A percentile compares a stretch with the other conserved stretches of the same genome.
phyloP scores from a whole-genome alignment of 148 eudicot species.

The Vaccinium vitisidaea region DNA sequence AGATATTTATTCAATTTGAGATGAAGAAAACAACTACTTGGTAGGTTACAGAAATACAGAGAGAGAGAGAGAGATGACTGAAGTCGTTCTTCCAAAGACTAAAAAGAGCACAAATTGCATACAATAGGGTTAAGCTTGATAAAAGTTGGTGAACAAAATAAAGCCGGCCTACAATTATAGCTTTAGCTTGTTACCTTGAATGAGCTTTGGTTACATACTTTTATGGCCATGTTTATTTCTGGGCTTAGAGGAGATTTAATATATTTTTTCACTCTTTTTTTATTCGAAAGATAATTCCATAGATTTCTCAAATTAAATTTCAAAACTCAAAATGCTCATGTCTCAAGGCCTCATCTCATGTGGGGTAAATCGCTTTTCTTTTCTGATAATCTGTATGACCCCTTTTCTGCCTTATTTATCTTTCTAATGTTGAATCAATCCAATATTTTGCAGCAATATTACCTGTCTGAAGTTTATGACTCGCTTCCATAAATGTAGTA shows the following conservation, averaged over 20 bases:
- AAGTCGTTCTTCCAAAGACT: not conserved
- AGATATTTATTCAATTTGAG: not conserved
- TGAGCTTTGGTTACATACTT: not conserved
- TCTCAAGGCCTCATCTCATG: not conserved
- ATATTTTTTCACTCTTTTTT: not conserved
- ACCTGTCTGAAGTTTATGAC: not conserved
- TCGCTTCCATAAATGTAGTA: not conserved
- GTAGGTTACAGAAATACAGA: not conserved
- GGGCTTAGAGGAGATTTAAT: not conserved
- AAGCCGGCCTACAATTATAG: not conserved
- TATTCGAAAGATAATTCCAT: not conserved
- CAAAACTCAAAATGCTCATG: not conserved
- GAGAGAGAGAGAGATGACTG: not conserved
- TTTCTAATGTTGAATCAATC: not conserved
- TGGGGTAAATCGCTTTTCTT: not conserved
- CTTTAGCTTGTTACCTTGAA: not conserved
- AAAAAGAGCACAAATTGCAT: not conserved
- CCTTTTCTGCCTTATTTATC: not conserved
- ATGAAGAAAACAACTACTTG: not conserved
- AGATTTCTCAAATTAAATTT: not conserved
- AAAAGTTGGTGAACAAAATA: not conserved
- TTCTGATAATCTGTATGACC: not conserved
- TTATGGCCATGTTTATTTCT: not conserved
- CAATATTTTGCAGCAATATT: slow-evolving; percentile 1
- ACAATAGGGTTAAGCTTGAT: not conserved